Evolutionary conservation across 805 yeast species (phyloP), one percentile per base, ranked within the genome.

Genomic region (Vanderwaltozyma yarrowii): DNA sequence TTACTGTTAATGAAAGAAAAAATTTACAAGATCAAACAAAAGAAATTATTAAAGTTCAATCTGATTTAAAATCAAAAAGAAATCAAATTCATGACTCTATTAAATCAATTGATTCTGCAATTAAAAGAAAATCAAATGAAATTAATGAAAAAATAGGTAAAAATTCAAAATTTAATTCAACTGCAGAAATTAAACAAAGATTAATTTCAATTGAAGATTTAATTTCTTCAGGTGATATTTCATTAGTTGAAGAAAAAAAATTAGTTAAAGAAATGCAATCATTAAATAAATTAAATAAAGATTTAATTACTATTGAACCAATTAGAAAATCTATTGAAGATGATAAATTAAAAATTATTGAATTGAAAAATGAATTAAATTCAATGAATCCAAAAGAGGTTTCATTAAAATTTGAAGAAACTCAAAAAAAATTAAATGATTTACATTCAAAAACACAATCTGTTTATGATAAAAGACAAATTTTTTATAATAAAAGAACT

Each of bases 191-290:
- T 48, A 87, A 82, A 50, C 66, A 67, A 42, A 76, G 79, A 61
- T 70, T 83, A 54, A 57, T 59, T 42, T 68, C 67, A 47, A 73
- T 86, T 54, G 96, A 92, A 59, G 72, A 70, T 31, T 68, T 72
- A 48, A 79, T 92, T 44, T 84, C 82, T 39, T 64, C 81, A 36
- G 97, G 97, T 45, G 64, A 71, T 33, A 70, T 92, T 58, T 75
- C 84, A 51, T 76, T 92, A 55, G 96, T 87, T 38, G 95, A 89
- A 46, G 99, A 92, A 72, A 80, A 85, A 68, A 73, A 78, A 56
- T 64, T 71, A 47, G 76, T 92, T 49, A 83, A 83, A 66, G 97
- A 89, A 66, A 82, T 86, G 71, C 73, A 86, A 37, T 62, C 78
- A 33, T 74, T 92, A 61, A 78, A 89, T 64, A 86, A 84, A 65